Base-by-base conservation (phyloP, 148 eudicot genomes). In the Camellia sinensis region DNA sequence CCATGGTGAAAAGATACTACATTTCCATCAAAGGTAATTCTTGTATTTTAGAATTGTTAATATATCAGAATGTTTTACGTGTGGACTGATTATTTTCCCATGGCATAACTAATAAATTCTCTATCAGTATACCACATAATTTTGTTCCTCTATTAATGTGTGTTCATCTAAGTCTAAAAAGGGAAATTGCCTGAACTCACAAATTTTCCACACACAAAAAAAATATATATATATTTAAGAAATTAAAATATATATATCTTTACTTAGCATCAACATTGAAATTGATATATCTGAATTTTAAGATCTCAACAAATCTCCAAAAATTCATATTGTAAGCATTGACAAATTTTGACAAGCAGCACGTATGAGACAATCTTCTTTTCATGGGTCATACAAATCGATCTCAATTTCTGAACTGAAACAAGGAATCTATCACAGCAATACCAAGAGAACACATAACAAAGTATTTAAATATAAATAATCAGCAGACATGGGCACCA, bases 231-330 rank as follows among this genome's bases (percentile, higher is more conserved):
- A n/a, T n/a, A n/a, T n/a, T n/a, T n/a, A n/a, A n/a, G n/a, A n/a
- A n/a, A n/a, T n/a, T n/a, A n/a, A n/a, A n/a, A n/a, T n/a, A 50
- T 50, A 50, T 19, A 21, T 13, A 21, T 21, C 13, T 50, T n/a
- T 21, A 71, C 59, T 50, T 10, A 21, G 74, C 14, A 71, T 48
- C 57, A n/a, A 71, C 11, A 18, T 50, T 10, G 43, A 21, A 21
- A 19, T 11, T 9, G 8, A 53, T 10, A 18, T 45, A 45, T 18
- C 3, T 21, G 59, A 71, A 48, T 50, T 71, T 46, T 48, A 50
- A 10, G 75, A 50, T 29, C 75, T 50, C 59, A 21, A 50, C 59
- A 71, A 53, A 71, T 48, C 40, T 56, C 60, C 75, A 71, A 19
- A 4, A 71, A 50, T 40, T 48, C 7, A 50, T 46, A n/a, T 4